Conservation (phyloP, 1,284 basidiomycete genomes). For the Rhodotorula glutinis region DNA sequence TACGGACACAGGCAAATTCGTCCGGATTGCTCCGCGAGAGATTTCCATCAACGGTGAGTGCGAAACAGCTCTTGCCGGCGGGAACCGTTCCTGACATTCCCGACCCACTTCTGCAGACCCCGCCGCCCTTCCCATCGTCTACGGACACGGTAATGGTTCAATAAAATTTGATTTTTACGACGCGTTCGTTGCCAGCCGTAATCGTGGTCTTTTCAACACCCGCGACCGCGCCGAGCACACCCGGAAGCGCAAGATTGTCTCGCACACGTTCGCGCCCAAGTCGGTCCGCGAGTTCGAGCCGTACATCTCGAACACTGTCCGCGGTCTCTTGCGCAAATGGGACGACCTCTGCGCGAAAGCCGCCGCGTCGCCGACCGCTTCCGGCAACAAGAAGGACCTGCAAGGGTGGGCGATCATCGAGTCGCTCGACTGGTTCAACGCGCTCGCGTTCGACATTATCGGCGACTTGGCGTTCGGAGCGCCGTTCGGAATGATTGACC, state of each 20-base stretch:
- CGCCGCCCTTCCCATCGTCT: slow-evolving; percentile 68
- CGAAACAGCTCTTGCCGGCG: no score
- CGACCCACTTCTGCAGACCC: slow-evolving; percentile 72
- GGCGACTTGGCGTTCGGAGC: slow-evolving; percentile 68
- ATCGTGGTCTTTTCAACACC: slow-evolving; percentile 65
- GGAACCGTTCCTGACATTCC: no score
- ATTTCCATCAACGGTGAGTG: slow-evolving; percentile 21
- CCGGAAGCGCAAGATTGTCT: slow-evolving; percentile 44
- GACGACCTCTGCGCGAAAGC: slow-evolving; percentile 64
- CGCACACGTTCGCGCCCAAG: slow-evolving; percentile 47
- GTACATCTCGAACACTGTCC: slow-evolving; percentile 50
- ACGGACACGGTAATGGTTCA: slow-evolving; percentile 44
- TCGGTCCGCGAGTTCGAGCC: slow-evolving; percentile 70
- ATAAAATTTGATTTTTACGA: slow-evolving; percentile 57
- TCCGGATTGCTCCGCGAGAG: slow-evolving; percentile 29
- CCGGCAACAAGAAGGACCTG: slow-evolving; percentile 30
- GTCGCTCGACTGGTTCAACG: slow-evolving; percentile 34
- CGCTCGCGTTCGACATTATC: slow-evolving; percentile 66
- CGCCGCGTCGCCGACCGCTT: slow-evolving; percentile 18
- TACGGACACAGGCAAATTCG: slow-evolving; percentile 20
- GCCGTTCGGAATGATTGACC: slow-evolving; percentile 82
- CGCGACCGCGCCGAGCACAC: slow-evolving; percentile 76
- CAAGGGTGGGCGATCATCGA: slow-evolving; percentile 40
- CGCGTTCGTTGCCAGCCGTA: slow-evolving; percentile 26
- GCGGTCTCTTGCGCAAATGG: slow-evolving; percentile 66